Conservation (phyloP, 495 filamentous ascomycete genomes). For the Thozetella sp. region DNA sequence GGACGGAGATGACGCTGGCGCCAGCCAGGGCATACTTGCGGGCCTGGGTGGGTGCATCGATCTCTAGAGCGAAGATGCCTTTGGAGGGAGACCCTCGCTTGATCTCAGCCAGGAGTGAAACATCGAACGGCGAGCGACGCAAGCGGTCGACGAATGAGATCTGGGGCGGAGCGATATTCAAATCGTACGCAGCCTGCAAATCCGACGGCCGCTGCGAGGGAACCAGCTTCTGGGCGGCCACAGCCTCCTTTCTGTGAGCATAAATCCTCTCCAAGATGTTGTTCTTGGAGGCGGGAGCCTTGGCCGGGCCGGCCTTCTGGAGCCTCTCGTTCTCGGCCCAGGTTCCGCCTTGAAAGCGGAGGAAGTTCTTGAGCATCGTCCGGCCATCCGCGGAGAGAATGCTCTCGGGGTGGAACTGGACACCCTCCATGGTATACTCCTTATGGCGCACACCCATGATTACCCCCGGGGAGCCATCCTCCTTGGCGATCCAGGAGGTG, state of each 20-base stretch:
- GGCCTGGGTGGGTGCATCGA: conserved; percentile 88
- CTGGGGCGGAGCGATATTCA: conserved; percentile 83
- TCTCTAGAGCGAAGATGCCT: conserved; percentile 84
- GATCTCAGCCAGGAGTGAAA: conserved; percentile 94
- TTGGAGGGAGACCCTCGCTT: conserved; percentile 97
- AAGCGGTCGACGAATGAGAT: conserved; percentile 80
- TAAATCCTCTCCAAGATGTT: conserved; percentile 95
- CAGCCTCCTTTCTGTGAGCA: conserved; percentile 73
- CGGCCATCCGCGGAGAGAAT: conserved; percentile 90
- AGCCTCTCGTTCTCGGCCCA: conserved; percentile 77
- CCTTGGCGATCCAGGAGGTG: conserved; percentile 81
- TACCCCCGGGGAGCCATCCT: conserved; percentile 66
- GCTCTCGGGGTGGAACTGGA: conserved; percentile 98
- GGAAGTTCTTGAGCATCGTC: conserved; percentile 88
- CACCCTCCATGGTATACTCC: conserved; percentile 84
- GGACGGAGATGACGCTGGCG: conserved; percentile 93
- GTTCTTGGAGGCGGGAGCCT: conserved; percentile 56
- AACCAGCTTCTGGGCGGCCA: conserved; percentile 82
- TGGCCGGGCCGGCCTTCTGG: conserved; percentile 37
- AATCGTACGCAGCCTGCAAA: conserved; percentile 82
- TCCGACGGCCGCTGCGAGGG: conserved; percentile 83
- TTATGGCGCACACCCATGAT: conserved; percentile 99
- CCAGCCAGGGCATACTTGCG: conserved; percentile 90
- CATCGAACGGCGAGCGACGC: conserved; percentile 74
- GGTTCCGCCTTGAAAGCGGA: conserved; percentile 82